Conservation (phyloP, 176 grass and related monocot species). For the Cenchrus americanus region DNA sequence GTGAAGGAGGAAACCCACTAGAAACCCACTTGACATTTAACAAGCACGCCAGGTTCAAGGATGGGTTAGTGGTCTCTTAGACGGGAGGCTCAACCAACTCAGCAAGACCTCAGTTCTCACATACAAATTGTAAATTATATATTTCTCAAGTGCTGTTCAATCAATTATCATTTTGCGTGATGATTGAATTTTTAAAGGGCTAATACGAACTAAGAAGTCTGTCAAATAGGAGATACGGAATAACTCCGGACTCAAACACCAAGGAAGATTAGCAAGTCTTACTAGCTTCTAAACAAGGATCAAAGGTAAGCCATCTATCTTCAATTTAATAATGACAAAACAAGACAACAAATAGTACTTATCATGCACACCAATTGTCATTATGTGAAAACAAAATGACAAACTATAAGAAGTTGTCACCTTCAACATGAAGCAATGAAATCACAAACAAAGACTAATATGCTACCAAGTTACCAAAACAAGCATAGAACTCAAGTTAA, state of each 20-base stretch:
- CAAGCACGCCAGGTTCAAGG: neutral
- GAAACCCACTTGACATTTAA: neutral
- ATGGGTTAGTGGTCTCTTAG: neutral
- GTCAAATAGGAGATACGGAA: neutral
- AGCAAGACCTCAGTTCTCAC: neutral
- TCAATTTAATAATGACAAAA: slow-evolving; percentile 4
- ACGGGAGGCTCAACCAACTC: neutral
- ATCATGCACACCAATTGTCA: neutral
- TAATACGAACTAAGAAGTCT: neutral
- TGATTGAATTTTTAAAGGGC: neutral
- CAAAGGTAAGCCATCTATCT: slow-evolving; percentile 9
- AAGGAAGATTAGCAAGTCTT: slow-evolving; percentile 20
- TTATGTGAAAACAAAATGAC: neutral
- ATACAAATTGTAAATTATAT: slow-evolving; percentile 18
- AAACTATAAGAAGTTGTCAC: neutral
- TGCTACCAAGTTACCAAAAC: slow-evolving; percentile 9
- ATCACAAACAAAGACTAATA: slow-evolving; percentile 4
- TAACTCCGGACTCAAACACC: neutral
- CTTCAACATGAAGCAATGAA: slow-evolving; percentile 15
- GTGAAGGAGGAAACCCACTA: neutral
- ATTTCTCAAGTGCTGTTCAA: slow-evolving; percentile 4
- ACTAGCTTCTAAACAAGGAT: slow-evolving; percentile 10
- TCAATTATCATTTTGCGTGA: slow-evolving; percentile 34
- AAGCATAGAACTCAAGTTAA: slow-evolving; percentile 27
- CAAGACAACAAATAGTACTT: slow-evolving; percentile 13